Base-by-base conservation (phyloP, 768 basidiomycete species). In the Myochromella boudieri region DNA sequence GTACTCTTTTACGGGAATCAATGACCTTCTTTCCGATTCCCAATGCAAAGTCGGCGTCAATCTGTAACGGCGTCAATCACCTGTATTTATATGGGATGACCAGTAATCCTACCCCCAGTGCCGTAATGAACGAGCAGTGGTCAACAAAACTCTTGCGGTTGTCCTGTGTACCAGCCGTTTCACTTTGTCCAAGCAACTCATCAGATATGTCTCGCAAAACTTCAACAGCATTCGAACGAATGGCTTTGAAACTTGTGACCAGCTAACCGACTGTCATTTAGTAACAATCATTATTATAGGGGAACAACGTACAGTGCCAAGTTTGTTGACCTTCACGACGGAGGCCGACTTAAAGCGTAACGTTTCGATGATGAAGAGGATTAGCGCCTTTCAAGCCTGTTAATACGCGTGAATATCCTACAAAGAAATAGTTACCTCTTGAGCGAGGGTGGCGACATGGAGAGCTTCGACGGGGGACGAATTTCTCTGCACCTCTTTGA, bases 261-360 rank as follows among this genome's bases (percentile, higher is more conserved):
- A 91, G 74, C 88, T 91, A 46, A 38, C 22, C 37, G 44, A 59
- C 26, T 44, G 12, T 18, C 53, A 37, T 26, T 44, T 7, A 41
- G 15, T 48, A 26, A 26, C 24, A 28, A 33, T 26, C 9, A 17
- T 37, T 18, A 4, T 20, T 15, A 22, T 33, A 14, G 10, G 38
- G 32, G 20, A 29, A 27, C 20, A 42, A 71, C 82, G 56, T 59
- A 91, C 88, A 51, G 72, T 71, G 34, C 85, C 84, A 36, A 87
- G 77, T 61, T 85, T 91, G 63, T 91, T 77, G 29, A 80, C 72
- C 61, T 88, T 90, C 32, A 85, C 76, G 14, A 86, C 72, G 0
- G 84, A 78, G 3, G 81, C 64, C 6, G 80, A 65, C 61, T 87
- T 90, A 74, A 91, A 92, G 10, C 90, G 81, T 42, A 79, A 56